Conservation (phyloP, 2,329 filamentous ascomycete genomes). For the Bertia moriformis region DNA sequence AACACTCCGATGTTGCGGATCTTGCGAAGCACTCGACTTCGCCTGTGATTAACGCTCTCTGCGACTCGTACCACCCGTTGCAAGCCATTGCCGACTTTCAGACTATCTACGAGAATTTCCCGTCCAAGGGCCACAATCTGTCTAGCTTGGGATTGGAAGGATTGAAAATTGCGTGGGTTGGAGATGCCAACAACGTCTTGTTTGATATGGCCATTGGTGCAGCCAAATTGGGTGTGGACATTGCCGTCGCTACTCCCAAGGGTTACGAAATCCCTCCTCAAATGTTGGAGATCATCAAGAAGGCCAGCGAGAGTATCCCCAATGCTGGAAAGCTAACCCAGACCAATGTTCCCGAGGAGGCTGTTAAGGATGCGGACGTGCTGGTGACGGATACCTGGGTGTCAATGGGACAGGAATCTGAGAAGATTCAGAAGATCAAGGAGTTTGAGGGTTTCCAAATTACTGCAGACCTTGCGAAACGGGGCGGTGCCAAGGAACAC, state of each 20-base stretch:
- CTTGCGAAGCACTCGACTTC: slow-evolving; percentile 62
- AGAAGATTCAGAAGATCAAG: slow-evolving; percentile 60
- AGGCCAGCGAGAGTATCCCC: slow-evolving; percentile 39
- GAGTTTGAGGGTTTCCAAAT: slow-evolving; percentile 87
- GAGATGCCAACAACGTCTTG: slow-evolving; percentile 92
- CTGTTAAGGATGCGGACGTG: slow-evolving; percentile 70
- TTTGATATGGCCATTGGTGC: slow-evolving; percentile 84
- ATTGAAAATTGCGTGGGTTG: slow-evolving; percentile 87
- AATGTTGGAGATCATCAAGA: slow-evolving; percentile 61
- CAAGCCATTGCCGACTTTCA: slow-evolving; percentile 90
- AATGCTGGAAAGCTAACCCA: slow-evolving; percentile 55
- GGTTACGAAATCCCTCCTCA: slow-evolving; percentile 67
- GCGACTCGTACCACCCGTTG: slow-evolving; percentile 81
- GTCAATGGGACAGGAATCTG: slow-evolving; percentile 91
- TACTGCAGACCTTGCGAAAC: slow-evolving; percentile 68
- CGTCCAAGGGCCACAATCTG: not conserved
- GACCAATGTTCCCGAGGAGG: slow-evolving; percentile 71
- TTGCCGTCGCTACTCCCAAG: slow-evolving; percentile 72
- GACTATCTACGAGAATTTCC: slow-evolving; percentile 69
- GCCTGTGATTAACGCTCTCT: slow-evolving; percentile 76
- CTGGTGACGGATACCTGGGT: slow-evolving; percentile 97
- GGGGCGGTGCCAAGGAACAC: slow-evolving; percentile 69
- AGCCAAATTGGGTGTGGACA: slow-evolving; percentile 71
- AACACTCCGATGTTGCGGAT: slow-evolving; percentile 59
- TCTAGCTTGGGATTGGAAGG: slow-evolving; percentile 54